Base-by-base conservation (phyloP, 2,329 filamentous ascomycete species). In the Chrysoporthe puriensis region DNA sequence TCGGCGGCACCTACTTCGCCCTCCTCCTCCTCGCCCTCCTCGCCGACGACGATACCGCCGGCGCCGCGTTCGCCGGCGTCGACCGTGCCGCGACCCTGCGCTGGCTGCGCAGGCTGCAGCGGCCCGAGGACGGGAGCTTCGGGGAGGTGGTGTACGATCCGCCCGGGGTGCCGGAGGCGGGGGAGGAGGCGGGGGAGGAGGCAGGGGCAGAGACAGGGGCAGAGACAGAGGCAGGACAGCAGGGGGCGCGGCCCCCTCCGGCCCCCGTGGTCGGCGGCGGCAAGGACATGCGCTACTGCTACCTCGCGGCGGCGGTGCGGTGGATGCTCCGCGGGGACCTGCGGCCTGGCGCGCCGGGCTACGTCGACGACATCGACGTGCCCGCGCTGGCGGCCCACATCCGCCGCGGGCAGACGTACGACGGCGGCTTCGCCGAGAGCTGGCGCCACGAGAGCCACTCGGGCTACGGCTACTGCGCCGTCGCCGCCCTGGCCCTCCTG, bases 1-100 rank as follows among this genome's bases (percentile, higher is more conserved):
- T 98, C 18, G 91, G 94, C 0, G 93, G 93, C 0, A 97, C 94
- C 0, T 95, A 91, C 77, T 97, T 98, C 79, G 94, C 95, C 0
- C 83, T 99, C 56, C 83, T 93, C 34, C 84, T 91, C 9, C 81
- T 99, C 36, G 85, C 91, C 1, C 75, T 84, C 1, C 81, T 82
- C 0, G 77, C 79, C 7, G 78, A 80, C 8, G 75, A 75, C 0
- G 67, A 68, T 11, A 81, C 79, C 1, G 77, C 78, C 7, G 78
- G 80, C 14, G 75, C 74, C 2, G 84, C 85, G 0, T 85, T 93
- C 72, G 79, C 82, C 3, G 85, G 88, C 1, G 90, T 99, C 8
- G 85, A 90, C 70, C 85, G 92, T 66, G 81, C 74, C 52, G 86
- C 87, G 69, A 91, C 91, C 69, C 77, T 98, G 72, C 75, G 79